phyloP scores from a whole-genome alignment of 306 rosid species.

The Prunus armeniaca region DNA sequence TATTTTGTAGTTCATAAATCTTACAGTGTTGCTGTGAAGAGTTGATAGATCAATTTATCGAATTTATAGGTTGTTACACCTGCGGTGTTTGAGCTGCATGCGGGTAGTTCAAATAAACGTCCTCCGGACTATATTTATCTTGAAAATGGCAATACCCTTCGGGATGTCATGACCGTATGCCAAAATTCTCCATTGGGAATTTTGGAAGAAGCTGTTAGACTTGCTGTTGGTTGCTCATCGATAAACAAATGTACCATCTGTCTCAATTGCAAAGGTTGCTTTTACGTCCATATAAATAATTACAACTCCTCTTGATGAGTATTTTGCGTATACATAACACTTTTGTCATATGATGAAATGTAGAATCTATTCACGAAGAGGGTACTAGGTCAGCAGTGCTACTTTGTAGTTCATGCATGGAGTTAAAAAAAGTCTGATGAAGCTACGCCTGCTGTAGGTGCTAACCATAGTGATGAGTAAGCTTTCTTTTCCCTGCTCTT shows the following conservation, averaged over 20 bases:
- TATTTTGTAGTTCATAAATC: neutral
- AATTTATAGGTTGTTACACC: conserved; percentile 69
- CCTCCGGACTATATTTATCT: conserved; percentile 80
- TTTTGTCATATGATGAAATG: conserved; percentile 19
- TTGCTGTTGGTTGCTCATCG: conserved; percentile 46
- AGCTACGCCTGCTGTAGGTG: conserved; percentile 23
- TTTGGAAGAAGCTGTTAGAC: conserved; percentile 55
- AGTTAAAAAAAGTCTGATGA: conserved; percentile 36
- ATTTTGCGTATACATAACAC: neutral
- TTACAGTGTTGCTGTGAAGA: neutral
- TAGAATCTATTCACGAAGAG: conserved; percentile 33
- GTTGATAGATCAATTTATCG: conserved; percentile 9
- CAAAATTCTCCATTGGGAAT: conserved; percentile 33
- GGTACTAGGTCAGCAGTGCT: conserved; percentile 41
- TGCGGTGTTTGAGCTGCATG: conserved; percentile 78
- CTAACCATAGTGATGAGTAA: conserved; percentile 19
- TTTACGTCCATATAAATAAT: conserved; percentile 18
- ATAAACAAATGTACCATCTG: conserved; percentile 58
- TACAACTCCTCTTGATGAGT: neutral
- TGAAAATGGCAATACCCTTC: conserved; percentile 65
- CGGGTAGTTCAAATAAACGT: conserved; percentile 77
- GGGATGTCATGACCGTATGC: conserved; percentile 73
- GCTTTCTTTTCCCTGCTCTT: neutral
- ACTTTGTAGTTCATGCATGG: conserved; percentile 57
- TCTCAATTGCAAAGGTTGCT: conserved; percentile 73